phyloP scores from a whole-genome alignment of 345 rosid genomes.

The Schrenkiella parvula region DNA sequence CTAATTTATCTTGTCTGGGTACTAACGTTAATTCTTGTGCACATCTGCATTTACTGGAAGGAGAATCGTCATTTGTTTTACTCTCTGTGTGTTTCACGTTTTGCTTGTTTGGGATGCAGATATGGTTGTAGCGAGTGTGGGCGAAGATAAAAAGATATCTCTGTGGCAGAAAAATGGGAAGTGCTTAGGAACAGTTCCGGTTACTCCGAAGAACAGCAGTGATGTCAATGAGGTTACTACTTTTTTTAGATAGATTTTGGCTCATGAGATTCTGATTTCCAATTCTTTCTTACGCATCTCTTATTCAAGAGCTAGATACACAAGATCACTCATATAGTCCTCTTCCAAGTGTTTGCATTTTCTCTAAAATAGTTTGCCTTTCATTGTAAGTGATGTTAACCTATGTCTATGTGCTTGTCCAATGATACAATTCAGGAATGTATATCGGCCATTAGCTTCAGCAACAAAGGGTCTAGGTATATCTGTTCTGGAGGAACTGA shows the following conservation, averaged over 20 bases:
- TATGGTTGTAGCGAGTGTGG: conserved; percentile 87
- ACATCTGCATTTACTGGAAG: background rate
- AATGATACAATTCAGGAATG: conserved; percentile 67
- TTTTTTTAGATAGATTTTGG: background rate
- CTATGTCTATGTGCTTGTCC: background rate
- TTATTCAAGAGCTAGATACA: too few relatives aligned
- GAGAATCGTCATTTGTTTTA: background rate
- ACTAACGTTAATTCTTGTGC: background rate
- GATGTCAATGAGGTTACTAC: conserved; percentile 60
- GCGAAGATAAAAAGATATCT: conserved; percentile 84
- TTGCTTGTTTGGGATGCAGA: conserved; percentile 40
- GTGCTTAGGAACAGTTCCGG: conserved; percentile 64
- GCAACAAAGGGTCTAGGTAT: conserved; percentile 86
- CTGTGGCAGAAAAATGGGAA: conserved; percentile 80
- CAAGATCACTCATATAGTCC: background rate
- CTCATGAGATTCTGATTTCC: background rate
- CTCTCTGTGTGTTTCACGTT: background rate
- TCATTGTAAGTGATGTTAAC: background rate
- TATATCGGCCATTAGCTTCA: conserved; percentile 69
- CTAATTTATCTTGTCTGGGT: background rate
- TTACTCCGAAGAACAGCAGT: conserved; percentile 54
- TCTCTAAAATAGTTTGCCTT: background rate
- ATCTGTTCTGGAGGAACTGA: conserved; percentile 93
- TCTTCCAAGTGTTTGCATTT: background rate
- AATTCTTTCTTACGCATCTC: background rate